A percentile compares a stretch with the other conserved stretches of the same genome.
Evolutionary conservation across 805 yeast genomes (phyloP).

Genomic region (Kazachstania kunashirensis): DNA sequence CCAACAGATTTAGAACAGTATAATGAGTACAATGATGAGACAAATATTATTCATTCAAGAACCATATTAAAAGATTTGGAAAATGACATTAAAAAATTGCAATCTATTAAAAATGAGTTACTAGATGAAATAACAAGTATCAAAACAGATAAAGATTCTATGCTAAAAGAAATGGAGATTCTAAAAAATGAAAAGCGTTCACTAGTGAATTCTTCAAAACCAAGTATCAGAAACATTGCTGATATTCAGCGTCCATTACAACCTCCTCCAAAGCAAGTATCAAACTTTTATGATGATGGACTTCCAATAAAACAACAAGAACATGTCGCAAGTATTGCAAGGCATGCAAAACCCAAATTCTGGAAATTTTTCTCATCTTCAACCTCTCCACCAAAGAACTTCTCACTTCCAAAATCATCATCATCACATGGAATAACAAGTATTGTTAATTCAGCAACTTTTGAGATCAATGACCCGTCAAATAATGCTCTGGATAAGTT

Average conservation of each 20-base stretch:
- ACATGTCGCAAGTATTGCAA: constrained; percentile 17
- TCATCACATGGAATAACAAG: constrained; percentile 2
- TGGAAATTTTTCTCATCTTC: constrained; percentile 27
- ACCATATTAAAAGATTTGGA: constrained; percentile 1
- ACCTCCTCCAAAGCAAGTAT: no score
- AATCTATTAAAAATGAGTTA: constrained; percentile 3
- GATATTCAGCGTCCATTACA: not conserved
- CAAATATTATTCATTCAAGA: not conserved
- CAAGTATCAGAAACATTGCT: not conserved
- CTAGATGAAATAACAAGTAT: constrained; percentile 1
- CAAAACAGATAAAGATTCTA: not conserved
- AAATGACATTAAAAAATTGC: constrained; percentile 5
- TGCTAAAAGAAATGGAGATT: constrained; percentile 4
- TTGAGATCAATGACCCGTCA: not conserved
- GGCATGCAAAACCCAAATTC: constrained; percentile 25
- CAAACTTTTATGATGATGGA: constrained; percentile 4
- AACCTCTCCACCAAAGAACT: constrained; percentile 1
- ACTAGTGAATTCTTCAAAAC: not conserved
- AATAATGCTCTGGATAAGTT: constrained; percentile 8
- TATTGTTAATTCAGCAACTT: not conserved
- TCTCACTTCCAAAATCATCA: not conserved
- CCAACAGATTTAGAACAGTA: not conserved
- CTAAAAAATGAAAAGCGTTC: constrained; percentile 3
- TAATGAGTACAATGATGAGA: not conserved
- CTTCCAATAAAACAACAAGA: constrained; percentile 14